Evolutionary conservation across 192 early-diverging fungal species (phyloP).

Genomic region (Linnemannia zychae): DNA sequence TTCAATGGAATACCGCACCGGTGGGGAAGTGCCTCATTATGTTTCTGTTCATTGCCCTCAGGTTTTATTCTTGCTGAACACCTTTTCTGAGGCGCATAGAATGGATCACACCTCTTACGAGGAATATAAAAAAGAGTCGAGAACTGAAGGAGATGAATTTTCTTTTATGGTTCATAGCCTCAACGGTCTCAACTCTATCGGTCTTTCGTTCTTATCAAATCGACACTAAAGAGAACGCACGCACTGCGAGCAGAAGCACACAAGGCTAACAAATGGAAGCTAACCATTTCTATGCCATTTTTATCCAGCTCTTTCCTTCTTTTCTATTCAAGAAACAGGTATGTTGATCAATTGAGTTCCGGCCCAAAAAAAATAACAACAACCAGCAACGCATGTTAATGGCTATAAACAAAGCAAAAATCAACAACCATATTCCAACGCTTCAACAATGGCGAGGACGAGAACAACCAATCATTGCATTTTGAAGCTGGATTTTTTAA

Average conservation of each 20-base stretch:
- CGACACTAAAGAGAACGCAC: not conserved
- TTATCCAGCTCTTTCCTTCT: not conserved
- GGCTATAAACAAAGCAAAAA: not conserved
- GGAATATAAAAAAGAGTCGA: not conserved
- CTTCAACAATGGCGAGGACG: not conserved
- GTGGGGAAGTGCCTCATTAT: too few species aligned
- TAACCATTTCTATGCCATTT: not conserved
- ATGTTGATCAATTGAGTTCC: not conserved
- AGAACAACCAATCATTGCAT: not conserved
- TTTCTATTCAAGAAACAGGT: not conserved
- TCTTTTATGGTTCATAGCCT: not conserved
- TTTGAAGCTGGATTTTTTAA: not conserved
- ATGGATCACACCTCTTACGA: not conserved
- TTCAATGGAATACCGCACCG: not conserved
- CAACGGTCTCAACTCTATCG: slow-evolving; percentile 1
- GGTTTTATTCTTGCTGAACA: not conserved
- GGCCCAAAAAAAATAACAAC: too few species aligned
- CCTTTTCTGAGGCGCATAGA: not conserved
- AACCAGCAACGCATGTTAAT: not conserved
- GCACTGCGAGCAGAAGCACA: not conserved
- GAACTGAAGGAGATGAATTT: not conserved
- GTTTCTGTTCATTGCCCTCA: not conserved
- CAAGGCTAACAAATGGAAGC: not conserved
- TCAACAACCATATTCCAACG: not conserved
- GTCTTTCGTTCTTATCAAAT: not conserved